Base-by-base conservation (phyloP, 2,329 filamentous ascomycete species). In the Aspergillus flavus region DNA sequence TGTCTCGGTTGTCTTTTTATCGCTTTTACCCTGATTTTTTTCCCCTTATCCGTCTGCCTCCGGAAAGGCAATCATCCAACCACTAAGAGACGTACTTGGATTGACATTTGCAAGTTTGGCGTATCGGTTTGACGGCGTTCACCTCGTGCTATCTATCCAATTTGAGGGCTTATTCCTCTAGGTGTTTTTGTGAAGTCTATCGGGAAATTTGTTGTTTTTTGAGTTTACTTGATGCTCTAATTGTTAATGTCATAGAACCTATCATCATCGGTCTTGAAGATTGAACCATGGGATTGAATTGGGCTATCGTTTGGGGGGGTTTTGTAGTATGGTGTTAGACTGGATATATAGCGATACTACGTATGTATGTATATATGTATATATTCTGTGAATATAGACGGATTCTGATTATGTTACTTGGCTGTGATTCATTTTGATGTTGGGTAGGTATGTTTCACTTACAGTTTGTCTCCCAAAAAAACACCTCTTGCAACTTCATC, bases 161-260 rank as follows among this genome's bases (percentile, higher is more conserved):
- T 55, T 54, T 14, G 48, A 50, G 57, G 46, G 34, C 32, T 21
- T 34, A 28, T 43, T 55, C 36, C 48, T 56, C 46, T 45, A n/a
- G 39, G 21, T 41, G 50, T 52, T 59, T 59, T 55, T 65, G 58
- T 39, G 52, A 39, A 59, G 53, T 61, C 43, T 59, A 54, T 45
- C 23, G 30, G 34, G 58, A 41, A 45, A 34, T 50, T 10, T 50
- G 12, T 59, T 61, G 48, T 41, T n/a, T 53, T 36, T 58, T 61
- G 57, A 54, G 32, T 50, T 41, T 23, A 56, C 55, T 61, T 62
- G 59, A 65, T 64, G 61, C 55, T 61, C 52, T 69, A 70, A 69
- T 69, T 63, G 61, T 62, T 69, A 70, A 69, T 70, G 64, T 61
- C 60, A 66, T 69, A 70, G 63, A 69, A 43, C 57, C 52, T 59